Base-by-base conservation (phyloP, 139 green algal species). In the Axilococcus clingmanii region DNA sequence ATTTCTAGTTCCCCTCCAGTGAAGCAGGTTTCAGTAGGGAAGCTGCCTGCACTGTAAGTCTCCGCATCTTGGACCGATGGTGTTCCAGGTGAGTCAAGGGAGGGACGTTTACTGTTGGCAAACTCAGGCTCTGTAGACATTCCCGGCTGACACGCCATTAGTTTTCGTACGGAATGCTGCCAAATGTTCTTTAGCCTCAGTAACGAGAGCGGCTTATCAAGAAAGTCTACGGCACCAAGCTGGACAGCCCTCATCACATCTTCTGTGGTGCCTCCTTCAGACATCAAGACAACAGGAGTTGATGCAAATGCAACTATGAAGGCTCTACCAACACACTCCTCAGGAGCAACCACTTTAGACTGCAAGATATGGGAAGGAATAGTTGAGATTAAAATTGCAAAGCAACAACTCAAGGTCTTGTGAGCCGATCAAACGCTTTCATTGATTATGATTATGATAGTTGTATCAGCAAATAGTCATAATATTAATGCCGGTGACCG, bases 151-250 rank as follows among this genome's bases (percentile, higher is more conserved):
- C 14, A 41, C 49, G 15, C 19, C 54, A 62, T 62, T 40, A 62
- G 54, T 14, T 19, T 40, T 41, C 79, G 80, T 50, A 89, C 79
- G 46, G 77, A 74, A 53, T 93, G 83, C 70, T 91, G 82, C 83
- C 83, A 93, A 37, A 93, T 87, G 56, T 87, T 91, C 17, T 68
- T 68, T 11, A 93, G 65, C 69, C 88, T 90, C 4, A 83, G 61
- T 17, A 66, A 52, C 5, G 61, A 72, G 5, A 91, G 48, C 7
- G 83, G 83, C 47, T 82, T 81, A 42, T 86, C 77, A 45, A 93
- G 48, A 44, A 84, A 84, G 50, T 93, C 83, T 24, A 80, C 79
- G 3, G 83, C 82, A 5, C 83, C 83, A 11, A 85, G 65, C 54
- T 79, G 61, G 17, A 93, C 78, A 16, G 77, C 77, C n/a, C 61